Percentiles rank a stretch among this genome's conserved stretches.
These are phyloP conservation scores for Aegilops umbellulata DNA, from an alignment of 176 grass and related monocot species.

Conservation along the genomic window DNA sequence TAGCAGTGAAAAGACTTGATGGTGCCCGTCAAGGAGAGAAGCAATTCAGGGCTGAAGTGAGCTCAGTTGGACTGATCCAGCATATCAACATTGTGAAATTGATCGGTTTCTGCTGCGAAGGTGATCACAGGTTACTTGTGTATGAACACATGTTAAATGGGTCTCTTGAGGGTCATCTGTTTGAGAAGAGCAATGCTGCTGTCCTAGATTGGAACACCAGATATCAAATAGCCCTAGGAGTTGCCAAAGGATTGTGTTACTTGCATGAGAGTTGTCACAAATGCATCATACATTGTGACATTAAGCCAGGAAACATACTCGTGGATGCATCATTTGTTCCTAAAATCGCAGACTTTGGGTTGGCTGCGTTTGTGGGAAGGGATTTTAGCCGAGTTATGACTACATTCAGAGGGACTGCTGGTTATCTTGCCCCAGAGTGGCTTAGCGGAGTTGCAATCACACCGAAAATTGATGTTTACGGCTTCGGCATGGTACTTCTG, in stretches of 20 bases:
- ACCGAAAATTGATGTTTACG: not conserved
- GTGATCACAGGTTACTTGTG: not conserved
- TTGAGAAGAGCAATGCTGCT: not conserved
- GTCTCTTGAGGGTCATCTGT: not conserved
- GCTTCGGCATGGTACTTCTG: not conserved
- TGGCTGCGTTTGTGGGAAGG: constrained; percentile 18
- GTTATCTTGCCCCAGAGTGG: not conserved
- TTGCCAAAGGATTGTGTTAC: not conserved
- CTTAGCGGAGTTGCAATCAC: not conserved
- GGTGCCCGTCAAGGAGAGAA: not conserved
- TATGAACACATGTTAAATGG: not conserved
- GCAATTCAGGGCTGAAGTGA: not conserved
- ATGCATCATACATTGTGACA: constrained; percentile 47
- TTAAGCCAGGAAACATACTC: constrained; percentile 47
- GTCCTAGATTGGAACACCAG: not conserved
- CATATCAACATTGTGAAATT: not conserved
- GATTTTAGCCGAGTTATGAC: not conserved
- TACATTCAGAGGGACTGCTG: not conserved
- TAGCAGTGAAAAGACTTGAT: not conserved
- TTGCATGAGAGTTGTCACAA: not conserved
- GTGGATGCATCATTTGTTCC: constrained; percentile 37
- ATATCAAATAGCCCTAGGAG: not conserved
- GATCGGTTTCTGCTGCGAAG: not conserved
- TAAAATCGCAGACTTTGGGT: constrained; percentile 62
- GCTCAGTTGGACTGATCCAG: not conserved